Base-by-base conservation (phyloP, 441 rosid genomes). In the Lepidium campestre region DNA sequence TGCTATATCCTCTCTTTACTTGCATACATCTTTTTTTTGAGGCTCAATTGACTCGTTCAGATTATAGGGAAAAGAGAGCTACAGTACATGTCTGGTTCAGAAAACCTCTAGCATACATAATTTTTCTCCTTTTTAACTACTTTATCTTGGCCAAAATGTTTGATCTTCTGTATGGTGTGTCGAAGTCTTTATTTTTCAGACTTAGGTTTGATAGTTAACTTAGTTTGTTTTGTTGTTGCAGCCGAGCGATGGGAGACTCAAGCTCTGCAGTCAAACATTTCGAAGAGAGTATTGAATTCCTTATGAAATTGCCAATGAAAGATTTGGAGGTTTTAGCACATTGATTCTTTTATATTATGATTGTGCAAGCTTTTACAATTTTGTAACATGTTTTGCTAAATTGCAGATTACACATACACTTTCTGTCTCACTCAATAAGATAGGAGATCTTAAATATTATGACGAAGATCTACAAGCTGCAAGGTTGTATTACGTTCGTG, bases 381-480 rank as follows among this genome's bases (percentile, higher is more conserved):
- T 34, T 56, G 8, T 55, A 48, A 62, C 50, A 32, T 1, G 54
- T 37, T 27, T 62, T 25, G n/a, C 41, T 41, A 22, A 67, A 62
- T 37, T 74, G 48, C 93, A 91, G 99, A 81, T 89, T 39, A 83
- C 82, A 19, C 97, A 91, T 79, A 88, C 98, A 6, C 96, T 89
- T 57, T 89, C 98, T 70, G 98, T 94, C 76, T 94, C 98, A 36
- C 96, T 89, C 59, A 94, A 94, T 74, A 94, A 91, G 83, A 82
- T 94, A 61, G 98, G 99, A 44, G 99, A 94, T 76, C 86, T 94
- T 45, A 91, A 94, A 75, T 94, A 94, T 50, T 94, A 89, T 75
- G 96, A 72, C 55, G 89, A 87, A 74, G 91, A 91, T 40, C 78
- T 94, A 74, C 82, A 81, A 82, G 86, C 90, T 56, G 94, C 99